A percentile compares a stretch with the other conserved stretches of the same genome.
Conservation (phyloP, 148 eudicot genomes). For the Limonium bicolor region DNA sequence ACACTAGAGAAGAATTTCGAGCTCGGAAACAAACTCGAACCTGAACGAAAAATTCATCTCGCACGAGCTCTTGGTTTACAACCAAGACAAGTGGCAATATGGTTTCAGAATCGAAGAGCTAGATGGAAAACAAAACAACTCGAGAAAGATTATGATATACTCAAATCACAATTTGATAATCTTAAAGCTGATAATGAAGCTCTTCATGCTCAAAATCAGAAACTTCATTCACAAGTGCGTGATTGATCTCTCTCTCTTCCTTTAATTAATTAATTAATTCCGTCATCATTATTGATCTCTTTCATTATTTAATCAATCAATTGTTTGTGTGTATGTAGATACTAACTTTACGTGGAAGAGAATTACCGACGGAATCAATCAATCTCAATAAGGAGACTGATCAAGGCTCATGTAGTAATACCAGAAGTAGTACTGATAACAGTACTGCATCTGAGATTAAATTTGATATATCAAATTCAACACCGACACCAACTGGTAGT, state of each 20-base stretch:
- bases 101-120: slow-evolving; percentile 96
- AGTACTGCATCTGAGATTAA: slow-evolving; percentile 78
- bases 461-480: slow-evolving; percentile 50
- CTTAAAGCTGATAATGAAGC: slow-evolving; percentile 77
- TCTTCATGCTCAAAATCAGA: slow-evolving; percentile 59
- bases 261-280: not conserved
- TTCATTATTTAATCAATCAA: not conserved
- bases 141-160: slow-evolving; percentile 78
- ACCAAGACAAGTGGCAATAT: slow-evolving; percentile 89
- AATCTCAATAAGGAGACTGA: slow-evolving; percentile 90
- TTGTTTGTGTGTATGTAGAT: slow-evolving; percentile 29
- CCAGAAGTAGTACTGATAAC: slow-evolving; percentile 76
- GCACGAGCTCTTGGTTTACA: slow-evolving; percentile 88
- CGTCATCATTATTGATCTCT: not conserved
- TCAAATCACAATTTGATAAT: slow-evolving; percentile 77
- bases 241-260: not conserved
- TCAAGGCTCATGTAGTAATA: slow-evolving; percentile 72
- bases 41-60: slow-evolving; percentile 88
- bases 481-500: slow-evolving; percentile 41
- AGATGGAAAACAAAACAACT: slow-evolving; percentile 96
- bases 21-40: slow-evolving; percentile 86
- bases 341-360: slow-evolving; percentile 46
- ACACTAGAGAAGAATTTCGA: slow-evolving; percentile 91
- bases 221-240: slow-evolving; percentile 78
- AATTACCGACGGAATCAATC: slow-evolving; percentile 73